Conservation (phyloP, 1,284 basidiomycete genomes). For the Quambalaria eucalypti region DNA sequence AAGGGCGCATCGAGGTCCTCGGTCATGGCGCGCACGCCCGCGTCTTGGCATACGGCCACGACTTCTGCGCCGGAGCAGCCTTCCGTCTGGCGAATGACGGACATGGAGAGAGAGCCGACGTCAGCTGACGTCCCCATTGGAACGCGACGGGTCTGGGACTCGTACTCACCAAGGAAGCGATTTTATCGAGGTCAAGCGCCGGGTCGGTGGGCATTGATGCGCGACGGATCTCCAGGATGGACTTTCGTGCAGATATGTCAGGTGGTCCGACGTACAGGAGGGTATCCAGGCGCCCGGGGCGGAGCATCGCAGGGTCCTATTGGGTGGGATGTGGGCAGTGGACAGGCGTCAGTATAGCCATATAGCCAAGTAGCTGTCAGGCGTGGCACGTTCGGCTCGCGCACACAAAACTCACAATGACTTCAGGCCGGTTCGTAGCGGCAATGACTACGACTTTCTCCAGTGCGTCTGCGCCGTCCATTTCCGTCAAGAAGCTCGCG, state of each 20-base stretch:
- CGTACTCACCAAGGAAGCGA: conserved; percentile 59
- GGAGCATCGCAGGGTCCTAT: conserved; percentile 85
- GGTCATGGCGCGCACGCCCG: conserved; percentile 82
- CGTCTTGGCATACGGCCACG: conserved; percentile 85
- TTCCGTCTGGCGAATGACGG: conserved; percentile 46
- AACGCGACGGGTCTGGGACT: not conserved
- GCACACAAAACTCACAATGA: conserved; percentile 67
- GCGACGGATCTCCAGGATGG: conserved; percentile 68
- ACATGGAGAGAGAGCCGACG: not conserved
- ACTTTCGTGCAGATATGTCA: conserved; percentile 64
- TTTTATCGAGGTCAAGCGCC: not conserved
- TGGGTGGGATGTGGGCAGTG: not conserved
- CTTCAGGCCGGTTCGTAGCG: conserved; percentile 89
- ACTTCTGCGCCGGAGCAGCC: conserved; percentile 97
- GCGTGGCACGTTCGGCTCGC: no score
- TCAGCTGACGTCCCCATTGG: not conserved
- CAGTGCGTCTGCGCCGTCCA: conserved; percentile 94
- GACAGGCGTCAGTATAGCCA: no score
- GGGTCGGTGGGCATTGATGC: not conserved
- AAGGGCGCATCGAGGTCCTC: conserved; percentile 63
- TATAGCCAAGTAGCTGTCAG: no score
- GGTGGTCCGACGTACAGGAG: conserved; percentile 92
- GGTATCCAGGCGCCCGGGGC: conserved; percentile 88
- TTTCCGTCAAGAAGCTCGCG: conserved; percentile 82
- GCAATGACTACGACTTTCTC: conserved; percentile 87